A percentile compares a stretch with the other conserved stretches of the same genome.
Conservation (phyloP, 805 yeast genomes). For the Hanseniaspora thailandica region DNA sequence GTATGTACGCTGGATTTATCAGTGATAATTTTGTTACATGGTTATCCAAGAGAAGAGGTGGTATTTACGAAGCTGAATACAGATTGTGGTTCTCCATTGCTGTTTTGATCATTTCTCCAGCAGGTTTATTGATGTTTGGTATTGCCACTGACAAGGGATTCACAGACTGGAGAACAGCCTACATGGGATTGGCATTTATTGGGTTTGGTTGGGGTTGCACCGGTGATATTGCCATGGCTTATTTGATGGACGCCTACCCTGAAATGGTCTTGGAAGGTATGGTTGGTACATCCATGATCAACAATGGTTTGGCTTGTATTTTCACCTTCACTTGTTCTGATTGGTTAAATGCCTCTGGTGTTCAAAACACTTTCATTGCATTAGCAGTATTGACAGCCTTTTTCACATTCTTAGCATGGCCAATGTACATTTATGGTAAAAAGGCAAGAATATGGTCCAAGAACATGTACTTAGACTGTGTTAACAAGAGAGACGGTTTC, state of each 20-base stretch:
- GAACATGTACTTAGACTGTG: slow-evolving; percentile 40
- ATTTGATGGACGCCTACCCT: slow-evolving; percentile 57
- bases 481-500: slow-evolving; percentile 39
- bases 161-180: slow-evolving; percentile 40
- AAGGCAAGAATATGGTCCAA: slow-evolving; percentile 46
- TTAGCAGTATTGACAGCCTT: slow-evolving; percentile 49
- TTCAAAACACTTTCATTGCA: slow-evolving; percentile 47
- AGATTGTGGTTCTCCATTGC: slow-evolving; percentile 46
- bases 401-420: slow-evolving; percentile 44
- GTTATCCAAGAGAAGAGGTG: slow-evolving; percentile 50
- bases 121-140: slow-evolving; percentile 52
- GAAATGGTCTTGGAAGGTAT: slow-evolving; percentile 60
- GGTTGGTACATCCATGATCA: slow-evolving; percentile 56
- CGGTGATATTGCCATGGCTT: slow-evolving; percentile 59
- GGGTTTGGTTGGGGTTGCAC: slow-evolving; percentile 63
- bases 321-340: slow-evolving; percentile 55
- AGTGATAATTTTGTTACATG: slow-evolving; percentile 53
- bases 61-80: slow-evolving; percentile 55
- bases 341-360: slow-evolving; percentile 48
- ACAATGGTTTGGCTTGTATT: slow-evolving; percentile 52
- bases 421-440: slow-evolving; percentile 52
- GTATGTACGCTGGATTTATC: slow-evolving; percentile 49
- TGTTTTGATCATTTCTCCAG: slow-evolving; percentile 48
- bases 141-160: slow-evolving; percentile 47
- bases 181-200: slow-evolving; percentile 50